Evolutionary conservation across 306 rosid species (phyloP), one percentile per base, ranked within the genome.

Genomic region (Neltuma alba): DNA sequence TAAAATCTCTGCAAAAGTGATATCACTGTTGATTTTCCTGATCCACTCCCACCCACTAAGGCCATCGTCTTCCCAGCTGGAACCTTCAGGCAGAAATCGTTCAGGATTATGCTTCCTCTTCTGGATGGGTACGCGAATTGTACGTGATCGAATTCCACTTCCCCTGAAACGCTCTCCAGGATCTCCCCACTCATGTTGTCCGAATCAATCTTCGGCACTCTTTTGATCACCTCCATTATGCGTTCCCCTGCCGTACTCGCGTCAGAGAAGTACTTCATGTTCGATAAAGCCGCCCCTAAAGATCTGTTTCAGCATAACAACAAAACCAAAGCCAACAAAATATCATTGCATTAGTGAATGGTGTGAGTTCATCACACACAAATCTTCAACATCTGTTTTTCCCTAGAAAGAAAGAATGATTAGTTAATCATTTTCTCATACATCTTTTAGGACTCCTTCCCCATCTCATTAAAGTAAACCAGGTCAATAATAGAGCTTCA

Each of bases 201-300:
- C 0, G 95, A 90, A 80, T 92, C 97, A 45, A 92, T 92, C 88
- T 79, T 71, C 0, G 97, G 97, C 13, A 92, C 89, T 50, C 97
- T 87, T 34, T 80, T 77, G 36, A 90, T 86, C 75, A 92, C 89
- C 41, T 89, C 92, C 87, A 79, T 82, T 79, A 92, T 87, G 0
- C 93, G 80, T 65, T 89, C 95, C 1, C 89, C 97, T 0, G 93
- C 89, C 13, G 93, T 64, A 60, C 67, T 64, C 54, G 97, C 95
- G 28, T 92, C 97, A 0, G 91, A 80, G 60, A 92, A 86, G 91
- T 85, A 86, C 83, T 85, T 89, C 81, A 92, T 9, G 82, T 90
- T 92, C 9, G 95, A 83, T 57, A 92, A 81, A 41, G 90, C 89
- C 30, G 91, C 47, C 7, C 97, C 97, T 41, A 92, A 37, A 38